Evolutionary conservation across 768 basidiomycete species (phyloP), one percentile per base, ranked within the genome.

Genomic region (Nevesoporus exiguus): DNA sequence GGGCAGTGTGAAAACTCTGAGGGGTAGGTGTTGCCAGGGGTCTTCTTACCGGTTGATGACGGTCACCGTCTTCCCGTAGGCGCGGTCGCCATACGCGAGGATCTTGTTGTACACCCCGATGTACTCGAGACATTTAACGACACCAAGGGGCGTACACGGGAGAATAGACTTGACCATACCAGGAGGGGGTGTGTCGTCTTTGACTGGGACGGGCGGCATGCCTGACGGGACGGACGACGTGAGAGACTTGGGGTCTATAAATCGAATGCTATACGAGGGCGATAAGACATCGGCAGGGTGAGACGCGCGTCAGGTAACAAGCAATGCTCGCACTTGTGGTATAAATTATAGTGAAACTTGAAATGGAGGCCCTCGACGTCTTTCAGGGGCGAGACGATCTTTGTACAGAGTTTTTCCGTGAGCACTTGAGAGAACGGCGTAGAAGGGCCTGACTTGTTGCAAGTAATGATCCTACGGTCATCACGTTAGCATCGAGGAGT

Each of bases 291-390:
- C 19, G 24, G n/a, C n/a, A n/a, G n/a, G n/a, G n/a, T n/a, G n/a
- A n/a, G n/a, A 17, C 31, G 7, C 13, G 2, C 5, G 10, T 47
- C 22, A 33, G 9, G 22, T 2, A 37, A 19, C 15, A 17, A 33
- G 27, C 5, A 30, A 30, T 21, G 21, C 5, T 59, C 82, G 50
- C 60, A 96, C 94, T 96, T 97, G 78, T 96, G 93, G 70, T 95
- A 94, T 50, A 96, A 75, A 70, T 95, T 96, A 66, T 88, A 90
- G 65, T 93, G 89, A 68, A 97, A 98, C 68, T 95, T 95, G 77
- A 91, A 92, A 72, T 99, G 85, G 49, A 99, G 78, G 3, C 97
- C 96, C 73, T 99, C 97, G 56, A 99, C 97, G 62, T 99, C 97
- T 73, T 99, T 99, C 59, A 88, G 80, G 3, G 97, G 94, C 0